phyloP scores from a whole-genome alignment of 2,329 filamentous ascomycete genomes.

The Pyrenochaeta sp. region DNA sequence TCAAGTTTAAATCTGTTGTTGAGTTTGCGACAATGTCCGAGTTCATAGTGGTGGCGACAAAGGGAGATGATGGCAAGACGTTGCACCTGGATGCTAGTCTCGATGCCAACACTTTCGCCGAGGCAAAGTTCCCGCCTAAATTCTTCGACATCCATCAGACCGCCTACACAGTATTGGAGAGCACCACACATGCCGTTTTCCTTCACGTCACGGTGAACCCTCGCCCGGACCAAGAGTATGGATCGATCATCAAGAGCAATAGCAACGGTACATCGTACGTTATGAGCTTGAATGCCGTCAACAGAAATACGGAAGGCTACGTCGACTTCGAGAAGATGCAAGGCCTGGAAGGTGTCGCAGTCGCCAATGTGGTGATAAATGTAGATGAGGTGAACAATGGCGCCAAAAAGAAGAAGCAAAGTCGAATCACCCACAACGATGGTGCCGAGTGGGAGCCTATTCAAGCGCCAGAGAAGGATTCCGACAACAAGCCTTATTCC shows the following conservation, averaged over 20 bases:
- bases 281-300: constrained; percentile 80
- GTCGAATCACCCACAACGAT: constrained; percentile 95
- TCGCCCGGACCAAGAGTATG: constrained; percentile 72
- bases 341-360: constrained; percentile 85
- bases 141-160: constrained; percentile 80
- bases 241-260: constrained; percentile 95
- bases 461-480: constrained; percentile 73
- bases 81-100: constrained; percentile 83
- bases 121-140: constrained; percentile 85
- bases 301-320: constrained; percentile 77
- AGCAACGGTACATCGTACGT: constrained; percentile 97
- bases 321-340: constrained; percentile 98
- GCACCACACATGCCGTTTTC: constrained; percentile 93
- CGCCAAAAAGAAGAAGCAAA: constrained; percentile 80
- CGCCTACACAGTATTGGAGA: constrained; percentile 92
- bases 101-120: constrained; percentile 82
- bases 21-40: constrained; percentile 96
- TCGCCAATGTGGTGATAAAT: constrained; percentile 88
- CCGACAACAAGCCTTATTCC: constrained; percentile 73
- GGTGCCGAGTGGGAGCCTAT: constrained; percentile 86
- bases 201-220: constrained; percentile 86
- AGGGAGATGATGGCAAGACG: constrained; percentile 69
- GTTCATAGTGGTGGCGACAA: constrained; percentile 88
- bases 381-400: constrained; percentile 68
- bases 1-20: constrained; percentile 74